These are phyloP conservation scores for Erythrobasidium hasegawianum DNA, from an alignment of 1,284 basidiomycete species.

Conservation along the genomic window DNA sequence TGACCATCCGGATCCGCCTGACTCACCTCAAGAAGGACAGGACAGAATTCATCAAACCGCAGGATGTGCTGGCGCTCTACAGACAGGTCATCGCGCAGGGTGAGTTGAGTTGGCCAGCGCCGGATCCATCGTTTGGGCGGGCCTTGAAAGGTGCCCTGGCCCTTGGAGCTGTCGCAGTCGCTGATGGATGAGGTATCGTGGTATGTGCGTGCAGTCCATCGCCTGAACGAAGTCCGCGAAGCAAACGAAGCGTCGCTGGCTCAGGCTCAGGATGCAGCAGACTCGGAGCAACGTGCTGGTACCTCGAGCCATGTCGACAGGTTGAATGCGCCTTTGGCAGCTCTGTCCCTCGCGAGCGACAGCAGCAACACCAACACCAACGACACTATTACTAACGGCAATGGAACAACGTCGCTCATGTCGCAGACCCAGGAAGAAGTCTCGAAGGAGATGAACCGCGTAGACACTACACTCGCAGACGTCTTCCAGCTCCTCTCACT, in stretches of 20 bases:
- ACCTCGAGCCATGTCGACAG: background rate
- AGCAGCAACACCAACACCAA: slow-evolving; percentile 14
- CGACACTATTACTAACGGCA: slow-evolving; percentile 9
- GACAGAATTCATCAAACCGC: slow-evolving; percentile 53
- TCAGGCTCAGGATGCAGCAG: slow-evolving; percentile 17
- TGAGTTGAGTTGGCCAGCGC: no score
- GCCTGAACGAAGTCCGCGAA: slow-evolving; percentile 85
- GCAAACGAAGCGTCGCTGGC: slow-evolving; percentile 35
- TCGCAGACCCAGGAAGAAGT: slow-evolving; percentile 60
- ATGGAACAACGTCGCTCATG: slow-evolving; percentile 27
- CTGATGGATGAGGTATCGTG: no score
- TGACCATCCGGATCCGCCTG: slow-evolving; percentile 82
- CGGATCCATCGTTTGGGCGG: background rate
- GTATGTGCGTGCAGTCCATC: slow-evolving; percentile 82
- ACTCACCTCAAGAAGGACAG: slow-evolving; percentile 58
- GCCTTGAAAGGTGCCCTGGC: background rate
- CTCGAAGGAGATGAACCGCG: slow-evolving; percentile 58
- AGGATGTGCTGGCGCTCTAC: slow-evolving; percentile 91
- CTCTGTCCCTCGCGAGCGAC: slow-evolving; percentile 36
- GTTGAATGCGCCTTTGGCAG: slow-evolving; percentile 10
- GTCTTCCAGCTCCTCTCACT: slow-evolving; percentile 64
- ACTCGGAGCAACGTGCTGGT: background rate
- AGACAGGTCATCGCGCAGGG: slow-evolving; percentile 92
- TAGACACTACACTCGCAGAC: slow-evolving; percentile 87
- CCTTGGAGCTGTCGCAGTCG: background rate